Evolutionary conservation across 305 asterid species (phyloP).

Genomic region (Fraxinus paxiana): DNA sequence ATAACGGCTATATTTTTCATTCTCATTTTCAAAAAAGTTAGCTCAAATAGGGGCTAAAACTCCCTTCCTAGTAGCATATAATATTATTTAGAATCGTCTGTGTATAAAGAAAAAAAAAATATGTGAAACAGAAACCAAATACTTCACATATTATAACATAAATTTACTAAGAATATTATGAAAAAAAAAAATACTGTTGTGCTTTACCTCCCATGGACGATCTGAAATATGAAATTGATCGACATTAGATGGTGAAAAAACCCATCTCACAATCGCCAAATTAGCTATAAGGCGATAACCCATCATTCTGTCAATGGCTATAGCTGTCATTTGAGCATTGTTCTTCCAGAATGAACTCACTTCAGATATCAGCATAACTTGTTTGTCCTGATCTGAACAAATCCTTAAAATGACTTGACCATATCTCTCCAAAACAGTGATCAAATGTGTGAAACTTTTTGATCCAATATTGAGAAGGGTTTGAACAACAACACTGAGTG

Average conservation of each 20-base stretch:
- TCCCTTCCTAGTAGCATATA: not conserved
- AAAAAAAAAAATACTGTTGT: not conserved
- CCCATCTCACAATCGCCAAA: slow-evolving; percentile 94
- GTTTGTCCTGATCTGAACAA: slow-evolving; percentile 79
- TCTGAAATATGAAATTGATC: slow-evolving; percentile 77
- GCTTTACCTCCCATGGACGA: slow-evolving; percentile 91
- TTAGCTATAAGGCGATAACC: slow-evolving; percentile 91
- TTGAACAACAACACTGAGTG: slow-evolving; percentile 73
- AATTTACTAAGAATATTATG: not conserved
- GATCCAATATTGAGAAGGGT: slow-evolving; percentile 93
- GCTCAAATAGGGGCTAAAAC: not conserved
- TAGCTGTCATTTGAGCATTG: slow-evolving; percentile 80
- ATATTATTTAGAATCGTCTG: not conserved
- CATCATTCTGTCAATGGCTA: slow-evolving; percentile 96
- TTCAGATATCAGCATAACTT: slow-evolving; percentile 76
- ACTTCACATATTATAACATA: not conserved
- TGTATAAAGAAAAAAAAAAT: not conserved
- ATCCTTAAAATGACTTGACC: slow-evolving; percentile 83
- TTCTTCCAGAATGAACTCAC: slow-evolving; percentile 86
- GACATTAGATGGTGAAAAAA: slow-evolving; percentile 62
- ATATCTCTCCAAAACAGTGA: slow-evolving; percentile 94
- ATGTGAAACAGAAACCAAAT: not conserved
- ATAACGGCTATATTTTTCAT: no score
- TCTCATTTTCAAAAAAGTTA: no score
- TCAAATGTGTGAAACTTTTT: slow-evolving; percentile 92